Evolutionary conservation across 2,329 filamentous ascomycete species (phyloP), one percentile per base, ranked within the genome.

Genomic region (Westerdykella ornata): DNA sequence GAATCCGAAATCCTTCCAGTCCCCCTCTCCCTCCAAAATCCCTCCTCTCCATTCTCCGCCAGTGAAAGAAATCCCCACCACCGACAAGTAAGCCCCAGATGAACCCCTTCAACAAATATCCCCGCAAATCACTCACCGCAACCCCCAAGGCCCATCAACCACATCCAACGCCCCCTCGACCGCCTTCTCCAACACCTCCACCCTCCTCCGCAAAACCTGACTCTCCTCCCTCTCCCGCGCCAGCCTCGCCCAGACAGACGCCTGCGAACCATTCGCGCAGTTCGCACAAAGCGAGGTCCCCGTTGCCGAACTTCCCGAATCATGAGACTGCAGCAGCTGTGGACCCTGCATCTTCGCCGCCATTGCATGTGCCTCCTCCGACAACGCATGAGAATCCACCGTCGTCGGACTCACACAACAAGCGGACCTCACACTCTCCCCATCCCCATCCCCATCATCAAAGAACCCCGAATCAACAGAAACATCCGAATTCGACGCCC

Each of bases 391-490:
- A 33, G 4, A 7, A 6, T 7, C 14, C 31, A 62, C 49, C 33
- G 57, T 60, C 41, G 63, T 57, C 26, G 63, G 59, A 44, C 63
- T 61, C 60, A 62, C 46, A 59, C 70, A 43, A 57, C 69, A 44
- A 52, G 63, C 49, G 60, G 66, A 63, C 3, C 5, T 17, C 39
- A 59, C 69, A 16, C 63, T 67, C 4, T 67, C 61, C 8, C 67
- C 65, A 17, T 74, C 67, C 30, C 72, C 74, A 42, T 78, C 76
- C 18, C 72, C 68, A 17, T 78, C 77, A 3, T 74, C 78, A 48
- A 80, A 77, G 46, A 79, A 79, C 35, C 77, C 77, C 5, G 76
- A 79, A 53, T 80, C 77, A 38, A 72, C 54, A n/a, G 59, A 64
- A 32, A 64, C 50, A 26, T 60, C 57, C 2, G 61, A 64, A 36